A percentile compares a stretch with the other conserved stretches of the same genome.
These are phyloP conservation scores for Haplosporangium gracile DNA, from an alignment of 192 early-diverging fungal genomes.

Conservation along the genomic window DNA sequence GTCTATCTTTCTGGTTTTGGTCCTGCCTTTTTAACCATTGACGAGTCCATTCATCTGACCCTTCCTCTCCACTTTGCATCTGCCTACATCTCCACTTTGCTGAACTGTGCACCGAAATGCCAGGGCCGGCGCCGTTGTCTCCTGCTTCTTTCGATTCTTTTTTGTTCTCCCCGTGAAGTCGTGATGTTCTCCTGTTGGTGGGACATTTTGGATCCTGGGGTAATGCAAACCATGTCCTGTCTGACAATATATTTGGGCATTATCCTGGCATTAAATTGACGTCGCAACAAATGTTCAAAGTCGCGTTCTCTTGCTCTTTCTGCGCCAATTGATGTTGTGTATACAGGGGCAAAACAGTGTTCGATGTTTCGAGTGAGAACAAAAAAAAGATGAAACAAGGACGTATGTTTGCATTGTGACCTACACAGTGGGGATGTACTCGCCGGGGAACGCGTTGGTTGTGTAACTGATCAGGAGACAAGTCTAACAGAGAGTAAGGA, in stretches of 20 bases:
- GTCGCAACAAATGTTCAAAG: not conserved
- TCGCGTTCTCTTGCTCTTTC: not conserved
- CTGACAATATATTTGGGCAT: not conserved
- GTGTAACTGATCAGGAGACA: conserved; percentile 97
- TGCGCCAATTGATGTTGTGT: not conserved
- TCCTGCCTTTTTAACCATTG: too few species aligned
- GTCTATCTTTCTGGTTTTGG: too few species aligned
- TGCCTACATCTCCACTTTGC: not conserved
- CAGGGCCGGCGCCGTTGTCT: not conserved
- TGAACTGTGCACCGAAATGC: not conserved
- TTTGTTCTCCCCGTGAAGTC: not conserved
- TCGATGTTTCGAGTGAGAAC: not conserved
- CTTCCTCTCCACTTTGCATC: not conserved
- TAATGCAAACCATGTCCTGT: not conserved
- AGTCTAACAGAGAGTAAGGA: conserved; percentile 66
- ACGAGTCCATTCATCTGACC: too few species aligned
- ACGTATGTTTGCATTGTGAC: conserved; percentile 18
- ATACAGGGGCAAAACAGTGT: not conserved
- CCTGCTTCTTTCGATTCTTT: not conserved
- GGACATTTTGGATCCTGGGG: not conserved
- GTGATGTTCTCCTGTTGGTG: not conserved
- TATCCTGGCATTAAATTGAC: not conserved
- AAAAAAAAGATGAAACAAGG: not conserved
- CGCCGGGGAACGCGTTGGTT: conserved; percentile 98
- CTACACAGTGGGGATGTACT: conserved; percentile 99